phyloP scores from a whole-genome alignment of 2,329 filamentous ascomycete genomes.

The Colletotrichum musicola region DNA sequence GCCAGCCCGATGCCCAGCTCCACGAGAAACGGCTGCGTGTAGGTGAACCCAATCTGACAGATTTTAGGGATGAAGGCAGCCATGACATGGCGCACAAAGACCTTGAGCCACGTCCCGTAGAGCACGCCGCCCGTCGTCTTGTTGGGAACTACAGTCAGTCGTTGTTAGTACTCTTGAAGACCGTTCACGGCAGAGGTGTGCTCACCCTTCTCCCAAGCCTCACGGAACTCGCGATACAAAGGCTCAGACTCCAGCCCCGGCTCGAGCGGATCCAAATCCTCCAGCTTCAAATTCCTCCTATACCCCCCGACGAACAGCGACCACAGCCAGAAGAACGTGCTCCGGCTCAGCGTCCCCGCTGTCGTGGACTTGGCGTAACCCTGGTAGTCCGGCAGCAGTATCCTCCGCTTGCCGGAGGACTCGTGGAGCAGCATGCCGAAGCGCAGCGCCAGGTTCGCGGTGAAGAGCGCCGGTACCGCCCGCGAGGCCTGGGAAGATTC shows the following conservation, averaged over 20 bases:
- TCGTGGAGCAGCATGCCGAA: slow-evolving; percentile 33
- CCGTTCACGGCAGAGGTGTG: too few relatives aligned
- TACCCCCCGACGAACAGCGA: slow-evolving; percentile 62
- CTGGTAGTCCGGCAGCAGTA: slow-evolving; percentile 52
- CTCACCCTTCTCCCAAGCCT: slow-evolving; percentile 40
- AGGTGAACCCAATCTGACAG: slow-evolving; percentile 42
- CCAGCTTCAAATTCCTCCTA: slow-evolving; percentile 53
- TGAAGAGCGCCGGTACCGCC: slow-evolving; percentile 26
- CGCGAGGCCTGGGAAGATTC: neutral
- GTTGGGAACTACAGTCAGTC: slow-evolving; percentile 27
- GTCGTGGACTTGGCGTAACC: slow-evolving; percentile 62
- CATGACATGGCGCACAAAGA: neutral
- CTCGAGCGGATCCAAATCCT: slow-evolving; percentile 46
- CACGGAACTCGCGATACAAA: slow-evolving; percentile 29
- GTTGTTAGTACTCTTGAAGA: neutral
- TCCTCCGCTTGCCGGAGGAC: slow-evolving; percentile 43
- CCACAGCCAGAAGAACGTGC: slow-evolving; percentile 66
- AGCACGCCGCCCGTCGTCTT: slow-evolving; percentile 31
- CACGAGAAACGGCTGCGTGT: slow-evolving; percentile 43
- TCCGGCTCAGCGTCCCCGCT: slow-evolving; percentile 58
- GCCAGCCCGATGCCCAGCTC: slow-evolving; percentile 37
- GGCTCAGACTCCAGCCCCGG: slow-evolving; percentile 27
- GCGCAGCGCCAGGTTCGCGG: slow-evolving; percentile 16
- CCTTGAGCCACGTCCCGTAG: slow-evolving; percentile 6
- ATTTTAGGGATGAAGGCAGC: slow-evolving; percentile 16